Percentiles rank a stretch among this genome's conserved stretches.
Evolutionary conservation across 805 yeast genomes (phyloP).

Genomic region (Suhomyces sp.): DNA sequence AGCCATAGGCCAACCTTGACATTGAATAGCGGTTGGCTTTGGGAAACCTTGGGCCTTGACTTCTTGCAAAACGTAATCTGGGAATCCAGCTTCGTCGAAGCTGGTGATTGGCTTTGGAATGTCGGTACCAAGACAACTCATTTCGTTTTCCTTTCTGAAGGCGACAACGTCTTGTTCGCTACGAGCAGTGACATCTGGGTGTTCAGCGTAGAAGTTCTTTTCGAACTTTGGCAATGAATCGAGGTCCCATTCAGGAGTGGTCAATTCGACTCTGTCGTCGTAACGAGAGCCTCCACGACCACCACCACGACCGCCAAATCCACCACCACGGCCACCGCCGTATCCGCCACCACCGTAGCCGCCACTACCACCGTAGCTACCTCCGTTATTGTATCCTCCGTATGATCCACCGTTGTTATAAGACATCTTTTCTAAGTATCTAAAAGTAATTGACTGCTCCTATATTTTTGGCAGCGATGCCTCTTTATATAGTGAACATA

Average conservation of each 20-base stretch:
- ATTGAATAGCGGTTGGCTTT: slow-evolving; percentile 92
- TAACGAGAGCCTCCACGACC: slow-evolving; percentile 34
- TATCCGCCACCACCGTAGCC: slow-evolving; percentile 27
- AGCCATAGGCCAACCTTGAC: slow-evolving; percentile 99
- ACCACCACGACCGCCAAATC: slow-evolving; percentile 18
- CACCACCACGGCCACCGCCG: slow-evolving; percentile 31
- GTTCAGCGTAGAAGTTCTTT: slow-evolving; percentile 91
- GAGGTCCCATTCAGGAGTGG: slow-evolving; percentile 78
- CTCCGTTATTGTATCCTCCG: slow-evolving; percentile 27
- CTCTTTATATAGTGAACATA: slow-evolving; percentile 2
- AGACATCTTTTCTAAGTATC: slow-evolving; percentile 30
- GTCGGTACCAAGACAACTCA: slow-evolving; percentile 78
- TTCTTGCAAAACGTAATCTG: slow-evolving; percentile 85
- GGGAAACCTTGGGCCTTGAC: slow-evolving; percentile 91
- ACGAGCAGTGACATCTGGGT: slow-evolving; percentile 72
- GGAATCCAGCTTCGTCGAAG: slow-evolving; percentile 98
- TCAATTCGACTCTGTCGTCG: slow-evolving; percentile 47
- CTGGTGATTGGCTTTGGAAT: slow-evolving; percentile 92
- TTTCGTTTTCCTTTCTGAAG: slow-evolving; percentile 81
- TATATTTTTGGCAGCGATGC: not conserved
- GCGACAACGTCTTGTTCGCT: slow-evolving; percentile 65
- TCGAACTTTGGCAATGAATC: slow-evolving; percentile 82
- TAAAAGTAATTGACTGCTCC: not conserved
- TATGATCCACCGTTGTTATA: slow-evolving; percentile 26
- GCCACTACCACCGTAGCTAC: slow-evolving; percentile 34